These are phyloP conservation scores for Tuber microsphaerosporum DNA, from an alignment of 495 filamentous ascomycete genomes.

Conservation along the genomic window DNA sequence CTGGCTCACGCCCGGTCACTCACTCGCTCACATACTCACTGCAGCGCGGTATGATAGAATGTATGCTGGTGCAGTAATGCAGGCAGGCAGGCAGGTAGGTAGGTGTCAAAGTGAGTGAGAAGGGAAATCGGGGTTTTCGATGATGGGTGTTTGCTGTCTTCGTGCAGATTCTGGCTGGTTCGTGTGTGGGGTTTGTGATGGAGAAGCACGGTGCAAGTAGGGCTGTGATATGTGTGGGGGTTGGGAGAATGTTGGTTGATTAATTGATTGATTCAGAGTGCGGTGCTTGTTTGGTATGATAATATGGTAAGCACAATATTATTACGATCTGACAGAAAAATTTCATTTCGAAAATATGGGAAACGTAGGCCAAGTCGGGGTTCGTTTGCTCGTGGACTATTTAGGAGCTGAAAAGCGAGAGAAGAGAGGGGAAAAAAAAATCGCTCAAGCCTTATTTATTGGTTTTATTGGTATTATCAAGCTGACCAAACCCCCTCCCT, in stretches of 20 bases:
- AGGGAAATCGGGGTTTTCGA: neutral
- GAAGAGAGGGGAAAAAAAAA: neutral
- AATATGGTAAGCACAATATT: neutral
- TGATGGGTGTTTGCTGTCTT: neutral
- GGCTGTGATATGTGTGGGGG: neutral
- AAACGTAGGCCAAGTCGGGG: neutral
- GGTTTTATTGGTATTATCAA: neutral
- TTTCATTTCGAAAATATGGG: neutral
- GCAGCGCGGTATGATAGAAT: neutral
- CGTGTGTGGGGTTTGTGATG: neutral
- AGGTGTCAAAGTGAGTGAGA: neutral
- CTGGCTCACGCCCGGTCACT: neutral
- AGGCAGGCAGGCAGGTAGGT: no score
- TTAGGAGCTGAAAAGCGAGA: neutral
- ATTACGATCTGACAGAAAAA: neutral
- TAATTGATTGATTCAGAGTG: neutral
- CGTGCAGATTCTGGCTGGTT: neutral
- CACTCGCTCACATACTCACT: neutral
- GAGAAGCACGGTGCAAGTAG: neutral
- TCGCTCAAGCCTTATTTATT: neutral
- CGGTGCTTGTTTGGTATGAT: neutral
- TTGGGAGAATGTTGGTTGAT: neutral
- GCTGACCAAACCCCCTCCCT: neutral
- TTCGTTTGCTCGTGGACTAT: neutral
- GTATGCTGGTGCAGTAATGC: no score